Conservation (phyloP, 2,329 filamentous ascomycete species). For the Davidsoniella eucalypti region DNA sequence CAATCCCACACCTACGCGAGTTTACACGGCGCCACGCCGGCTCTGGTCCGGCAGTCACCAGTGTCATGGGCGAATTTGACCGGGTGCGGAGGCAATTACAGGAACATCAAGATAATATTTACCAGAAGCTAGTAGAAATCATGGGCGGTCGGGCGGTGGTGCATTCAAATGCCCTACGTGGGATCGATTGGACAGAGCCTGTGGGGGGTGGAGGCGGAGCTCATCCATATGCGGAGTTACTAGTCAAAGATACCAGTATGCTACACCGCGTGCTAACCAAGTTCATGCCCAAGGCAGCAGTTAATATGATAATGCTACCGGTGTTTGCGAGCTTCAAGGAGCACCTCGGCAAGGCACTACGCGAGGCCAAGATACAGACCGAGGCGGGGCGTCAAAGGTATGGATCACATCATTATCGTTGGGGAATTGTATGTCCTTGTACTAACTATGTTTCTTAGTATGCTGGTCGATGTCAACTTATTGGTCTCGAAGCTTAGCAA, state of each 20-base stretch:
- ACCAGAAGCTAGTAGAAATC: conserved; percentile 85
- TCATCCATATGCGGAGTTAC: conserved; percentile 68
- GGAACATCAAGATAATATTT: conserved; percentile 79
- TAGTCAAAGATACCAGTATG: conserved; percentile 73
- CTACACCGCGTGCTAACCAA: conserved; percentile 71
- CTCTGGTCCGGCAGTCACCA: conserved; percentile 30
- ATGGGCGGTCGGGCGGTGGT: conserved; percentile 63
- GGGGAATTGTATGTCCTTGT: neutral
- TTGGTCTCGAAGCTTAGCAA: conserved; percentile 56
- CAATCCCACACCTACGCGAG: conserved; percentile 82
- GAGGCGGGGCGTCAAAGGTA: conserved; percentile 56
- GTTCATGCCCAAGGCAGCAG: conserved; percentile 59
- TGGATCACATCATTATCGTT: conserved; percentile 18
- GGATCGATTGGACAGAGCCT: conserved; percentile 48
- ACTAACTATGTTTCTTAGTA: conserved; percentile 31
- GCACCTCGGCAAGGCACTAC: conserved; percentile 57
- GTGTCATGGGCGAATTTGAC: conserved; percentile 70
- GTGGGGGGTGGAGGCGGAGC: conserved; percentile 9
- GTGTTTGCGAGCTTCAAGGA: conserved; percentile 72
- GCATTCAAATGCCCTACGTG: conserved; percentile 59
- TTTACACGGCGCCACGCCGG: conserved; percentile 65
- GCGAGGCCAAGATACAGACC: conserved; percentile 47
- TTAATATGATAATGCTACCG: conserved; percentile 69
- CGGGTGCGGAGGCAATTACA: conserved; percentile 69
- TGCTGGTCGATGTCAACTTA: conserved; percentile 60